Conservation (phyloP, 305 asterid species). For the Rubia balearica region DNA sequence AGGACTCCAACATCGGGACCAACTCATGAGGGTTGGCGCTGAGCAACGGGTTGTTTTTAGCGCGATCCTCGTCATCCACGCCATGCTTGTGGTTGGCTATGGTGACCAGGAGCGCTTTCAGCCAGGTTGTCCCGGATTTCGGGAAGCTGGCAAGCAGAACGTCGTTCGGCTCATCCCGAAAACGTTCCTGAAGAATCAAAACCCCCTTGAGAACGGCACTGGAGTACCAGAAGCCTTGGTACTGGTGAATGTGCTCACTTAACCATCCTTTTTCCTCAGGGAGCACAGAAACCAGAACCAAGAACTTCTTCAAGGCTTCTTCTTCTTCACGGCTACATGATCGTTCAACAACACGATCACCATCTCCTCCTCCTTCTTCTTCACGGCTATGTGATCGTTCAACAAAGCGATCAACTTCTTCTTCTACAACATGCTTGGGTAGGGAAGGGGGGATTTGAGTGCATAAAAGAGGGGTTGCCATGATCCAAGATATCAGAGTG, state of each 20-base stretch:
- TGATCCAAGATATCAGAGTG: background rate
- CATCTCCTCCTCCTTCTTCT: background rate
- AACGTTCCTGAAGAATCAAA: slow-evolving; percentile 5
- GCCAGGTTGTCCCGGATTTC: slow-evolving; percentile 22
- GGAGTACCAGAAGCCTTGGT: slow-evolving; percentile 22
- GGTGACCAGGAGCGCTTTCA: slow-evolving; percentile 16
- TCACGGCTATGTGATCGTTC: background rate
- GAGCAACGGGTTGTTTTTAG: slow-evolving; percentile 9
- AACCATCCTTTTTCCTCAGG: background rate
- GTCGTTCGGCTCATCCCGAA: slow-evolving; percentile 6
- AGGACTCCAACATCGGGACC: slow-evolving; percentile 14
- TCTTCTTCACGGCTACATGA: background rate
- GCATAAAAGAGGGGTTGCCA: slow-evolving; percentile 9
- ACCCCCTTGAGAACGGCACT: slow-evolving; percentile 13
- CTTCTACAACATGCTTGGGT: background rate
- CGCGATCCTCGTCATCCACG: too few relatives aligned
- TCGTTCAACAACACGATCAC: background rate
- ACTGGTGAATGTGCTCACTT: slow-evolving; percentile 6
- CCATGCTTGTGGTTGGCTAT: background rate
- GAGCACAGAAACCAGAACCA: background rate
- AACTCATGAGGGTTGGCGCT: slow-evolving; percentile 10
- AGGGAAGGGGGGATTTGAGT: background rate
- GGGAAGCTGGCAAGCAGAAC: slow-evolving; percentile 15
- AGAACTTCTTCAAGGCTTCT: background rate
- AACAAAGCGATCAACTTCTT: background rate